Percentiles rank a stretch among this genome's conserved stretches.
Evolutionary conservation across 2,329 filamentous ascomycete species (phyloP).

Genomic region (Fusarium sterilihyphosum): DNA sequence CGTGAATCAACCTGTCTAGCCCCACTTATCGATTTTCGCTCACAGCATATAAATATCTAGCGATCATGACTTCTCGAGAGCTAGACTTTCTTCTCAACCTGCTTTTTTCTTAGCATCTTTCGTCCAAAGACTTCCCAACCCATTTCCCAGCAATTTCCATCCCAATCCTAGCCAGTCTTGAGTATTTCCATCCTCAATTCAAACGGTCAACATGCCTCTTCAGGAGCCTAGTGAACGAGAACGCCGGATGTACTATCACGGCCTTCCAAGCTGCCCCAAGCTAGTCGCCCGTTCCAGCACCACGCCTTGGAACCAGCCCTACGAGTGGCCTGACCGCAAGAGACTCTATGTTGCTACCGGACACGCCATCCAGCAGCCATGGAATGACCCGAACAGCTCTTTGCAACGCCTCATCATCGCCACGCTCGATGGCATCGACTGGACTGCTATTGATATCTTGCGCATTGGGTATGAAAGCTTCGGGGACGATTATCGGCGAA

Average conservation of each 20-base stretch:
- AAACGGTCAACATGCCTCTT: neutral
- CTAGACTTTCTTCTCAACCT: too few relatives aligned
- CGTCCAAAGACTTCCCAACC: too few relatives aligned
- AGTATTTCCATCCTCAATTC: too few relatives aligned
- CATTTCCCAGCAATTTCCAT: too few relatives aligned
- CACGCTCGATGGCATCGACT: neutral
- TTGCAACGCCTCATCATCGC: neutral
- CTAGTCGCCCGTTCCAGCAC: neutral
- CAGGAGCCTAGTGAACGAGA: neutral
- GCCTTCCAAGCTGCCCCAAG: neutral
- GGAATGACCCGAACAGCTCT: neutral
- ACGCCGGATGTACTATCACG: fast-evolving
- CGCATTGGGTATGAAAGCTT: neutral
- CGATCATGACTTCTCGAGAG: too few relatives aligned
- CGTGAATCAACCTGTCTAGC: too few relatives aligned
- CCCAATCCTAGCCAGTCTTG: too few relatives aligned
- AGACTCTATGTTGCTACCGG: neutral
- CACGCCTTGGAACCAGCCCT: fast-evolving
- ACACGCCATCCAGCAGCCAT: neutral
- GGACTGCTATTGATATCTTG: neutral
- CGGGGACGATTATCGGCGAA: too few relatives aligned
- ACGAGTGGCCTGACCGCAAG: neutral
- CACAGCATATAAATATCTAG: too few relatives aligned
- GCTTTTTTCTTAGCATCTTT: too few relatives aligned
- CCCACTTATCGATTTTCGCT: too few relatives aligned